Base-by-base conservation (phyloP, 2,329 filamentous ascomycete genomes). In the Ceratocystis diversiconidia region DNA sequence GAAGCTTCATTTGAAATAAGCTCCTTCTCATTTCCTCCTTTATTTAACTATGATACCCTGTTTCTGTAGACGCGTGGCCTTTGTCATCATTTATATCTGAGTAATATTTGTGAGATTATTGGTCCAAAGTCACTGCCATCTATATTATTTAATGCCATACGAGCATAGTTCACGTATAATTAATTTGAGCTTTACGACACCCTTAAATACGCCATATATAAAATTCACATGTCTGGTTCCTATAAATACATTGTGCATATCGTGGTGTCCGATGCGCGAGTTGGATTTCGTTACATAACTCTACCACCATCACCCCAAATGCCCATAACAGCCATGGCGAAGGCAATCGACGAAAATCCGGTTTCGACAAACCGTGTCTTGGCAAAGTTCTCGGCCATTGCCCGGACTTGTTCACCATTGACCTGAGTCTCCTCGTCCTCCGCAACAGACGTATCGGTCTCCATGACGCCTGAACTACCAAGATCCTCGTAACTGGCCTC, bases 401-500 rank as follows among this genome's bases (percentile, higher is more conserved):
- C 77, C 69, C 81, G 78, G 57, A 86, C 79, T 71, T 85, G 82
- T 75, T 87, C 85, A 41, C 84, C 84, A 70, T 86, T 86, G 68
- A 84, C 70, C 60, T 74, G 74, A 43, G 74, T 76, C 70, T 73
- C 76, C 68, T 76, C 78, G 71, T 76, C 77, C 68, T 72, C 74
- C 50, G 78, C 77, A 43, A 78, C 77, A 17, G 72, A n/a, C 1
- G 36, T n/a, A n/a, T 57, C 44, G 50, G 69, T 73, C 70, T 82
- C 84, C 19, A 17, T 48, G 44, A 55, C 6, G 6, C 32, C 59
- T 74, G 80, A 80, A 17, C 55, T 59, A 71, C 79, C 79, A 28
- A 88, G 76, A 8, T 88, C 82, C 75, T 90, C 86, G 75, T 88
- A 89, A 79, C 84, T 89, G 59, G 83, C 81, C 73, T 90, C 87